These are phyloP conservation scores for Ophiocordyceps camponoti-leonardi DNA, from an alignment of 2,329 filamentous ascomycete species.

Conservation along the genomic window DNA sequence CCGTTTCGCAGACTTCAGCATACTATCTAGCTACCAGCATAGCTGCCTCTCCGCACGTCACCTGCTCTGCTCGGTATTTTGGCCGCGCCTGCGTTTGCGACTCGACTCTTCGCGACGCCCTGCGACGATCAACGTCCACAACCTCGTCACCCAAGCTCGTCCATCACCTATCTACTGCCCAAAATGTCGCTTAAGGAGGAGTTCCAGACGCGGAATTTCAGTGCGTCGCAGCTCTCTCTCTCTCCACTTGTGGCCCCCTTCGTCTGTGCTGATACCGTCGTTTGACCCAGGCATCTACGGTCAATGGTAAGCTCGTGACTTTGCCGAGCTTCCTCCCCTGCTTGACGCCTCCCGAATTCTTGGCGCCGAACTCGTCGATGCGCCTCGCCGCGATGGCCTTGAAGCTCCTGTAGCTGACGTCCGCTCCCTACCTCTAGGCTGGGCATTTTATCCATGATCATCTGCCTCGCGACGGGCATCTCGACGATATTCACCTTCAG, in stretches of 20 bases:
- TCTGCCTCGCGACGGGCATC: slow-evolving; percentile 53
- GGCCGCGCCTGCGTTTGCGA: slow-evolving; percentile 1
- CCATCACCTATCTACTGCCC: slow-evolving; percentile 7
- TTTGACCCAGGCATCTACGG: slow-evolving; percentile 46
- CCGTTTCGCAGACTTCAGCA: not conserved
- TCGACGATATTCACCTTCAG: slow-evolving; percentile 45
- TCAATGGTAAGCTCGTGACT: slow-evolving; percentile 45
- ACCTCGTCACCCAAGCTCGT: not conserved
- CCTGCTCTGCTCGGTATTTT: not conserved
- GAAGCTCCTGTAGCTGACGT: slow-evolving; percentile 1
- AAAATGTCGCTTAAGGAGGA: slow-evolving; percentile 57
- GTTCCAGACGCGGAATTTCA: slow-evolving; percentile 58
- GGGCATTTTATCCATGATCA: slow-evolving; percentile 52
- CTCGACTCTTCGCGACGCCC: not conserved
- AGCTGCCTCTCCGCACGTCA: not conserved
- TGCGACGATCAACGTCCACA: not conserved
- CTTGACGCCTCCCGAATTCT: not conserved
- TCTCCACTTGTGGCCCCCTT: not conserved
- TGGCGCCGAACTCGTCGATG: not conserved
- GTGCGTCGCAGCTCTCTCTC: slow-evolving; percentile 25
- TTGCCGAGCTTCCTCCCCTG: not conserved
- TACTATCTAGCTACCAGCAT: too few relatives aligned
- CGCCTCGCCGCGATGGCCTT: not conserved
- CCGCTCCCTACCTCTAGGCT: slow-evolving; percentile 27
- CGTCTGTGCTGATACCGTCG: not conserved